These are phyloP conservation scores for Talaromyces sp. DNA, from an alignment of 2,329 filamentous ascomycete species.

Conservation along the genomic window DNA sequence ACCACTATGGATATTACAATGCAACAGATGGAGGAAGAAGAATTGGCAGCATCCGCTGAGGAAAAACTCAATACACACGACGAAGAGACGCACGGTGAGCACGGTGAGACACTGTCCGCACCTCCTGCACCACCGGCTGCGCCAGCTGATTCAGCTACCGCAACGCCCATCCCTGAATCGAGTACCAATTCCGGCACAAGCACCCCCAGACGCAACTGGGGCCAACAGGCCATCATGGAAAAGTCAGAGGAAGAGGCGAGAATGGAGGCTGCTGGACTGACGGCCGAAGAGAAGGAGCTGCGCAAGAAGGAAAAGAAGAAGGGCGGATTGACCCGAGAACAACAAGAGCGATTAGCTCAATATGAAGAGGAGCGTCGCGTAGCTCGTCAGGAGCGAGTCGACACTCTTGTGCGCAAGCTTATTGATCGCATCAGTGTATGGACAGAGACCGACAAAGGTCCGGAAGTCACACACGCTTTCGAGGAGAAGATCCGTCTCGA, in stretches of 20 bases:
- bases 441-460: constrained; percentile 92
- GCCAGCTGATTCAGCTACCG: constrained; percentile 15
- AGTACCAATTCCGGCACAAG: constrained; percentile 40
- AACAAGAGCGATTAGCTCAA: constrained; percentile 83
- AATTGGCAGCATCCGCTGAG: constrained; percentile 52
- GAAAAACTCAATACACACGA: constrained; percentile 47
- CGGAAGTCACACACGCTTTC: constrained; percentile 82
- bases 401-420: constrained; percentile 78
- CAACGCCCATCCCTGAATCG: constrained; percentile 35
- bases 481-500: constrained; percentile 91
- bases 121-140: not conserved
- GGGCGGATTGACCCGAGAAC: constrained; percentile 79
- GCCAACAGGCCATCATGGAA: constrained; percentile 84
- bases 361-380: constrained; percentile 81
- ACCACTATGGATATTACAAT: constrained; percentile 98
- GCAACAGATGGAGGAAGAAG: constrained; percentile 70
- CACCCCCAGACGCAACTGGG: constrained; percentile 56
- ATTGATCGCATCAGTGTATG: constrained; percentile 86
- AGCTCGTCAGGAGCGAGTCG: constrained; percentile 84
- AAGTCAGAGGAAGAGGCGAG: constrained; percentile 74
- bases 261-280: constrained; percentile 61
- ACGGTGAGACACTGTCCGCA: not conserved
- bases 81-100: constrained; percentile 38
- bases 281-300: constrained; percentile 69
- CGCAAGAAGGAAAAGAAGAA: constrained; percentile 87